Evolutionary conservation across 2,329 filamentous ascomycete species (phyloP), one percentile per base, ranked within the genome.

Genomic region (Ophiocordyceps camponoti-floridani): DNA sequence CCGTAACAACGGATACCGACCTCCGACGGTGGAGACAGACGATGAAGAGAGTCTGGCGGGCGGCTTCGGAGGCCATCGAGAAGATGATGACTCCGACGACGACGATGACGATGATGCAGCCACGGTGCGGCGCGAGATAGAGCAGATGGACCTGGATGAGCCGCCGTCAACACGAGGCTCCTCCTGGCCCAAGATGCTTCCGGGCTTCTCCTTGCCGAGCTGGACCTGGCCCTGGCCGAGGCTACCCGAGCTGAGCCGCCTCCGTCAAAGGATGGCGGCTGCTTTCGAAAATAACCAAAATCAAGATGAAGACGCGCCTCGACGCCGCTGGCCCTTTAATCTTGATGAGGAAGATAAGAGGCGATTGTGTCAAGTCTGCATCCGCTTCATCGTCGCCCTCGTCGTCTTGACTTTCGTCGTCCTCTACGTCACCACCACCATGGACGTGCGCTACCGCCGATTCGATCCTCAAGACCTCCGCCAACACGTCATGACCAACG

Each of bases 81-180:
- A 61, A 19, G 66, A 49, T 23, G 26, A 14, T 11, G 43, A 66
- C 11, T 64, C 62, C 44, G 65, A 66, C 43, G 58, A 59, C 40
- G 65, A 63, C 44, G 65, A 66, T 43, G 58, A 60, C 38, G 71
- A 61, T 30, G 72, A 83, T 51, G 76, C 76, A 35, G 76, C 75
- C 30, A 76, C 79, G 49, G 72, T 91, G 53, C 78, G 84, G 49
- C 74, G 82, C 51, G 84, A 91, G 62, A 81, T 96, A 66, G 77
- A 93, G 57, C 83, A 95, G 71, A 79, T 94, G 72, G 86, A 93
- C 52, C 76, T 93, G 40, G 75, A 86, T 54, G 86, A 93, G 52
- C 76, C 77, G 27, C 60, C 64, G 43, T 56, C 61, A 47, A 53
- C 63, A 45, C 60, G 63, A 28, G 58, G 67, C 23, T 67, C 65